Evolutionary conservation across 2,329 filamentous ascomycete species (phyloP).

Genomic region (Cytospora piceae): DNA sequence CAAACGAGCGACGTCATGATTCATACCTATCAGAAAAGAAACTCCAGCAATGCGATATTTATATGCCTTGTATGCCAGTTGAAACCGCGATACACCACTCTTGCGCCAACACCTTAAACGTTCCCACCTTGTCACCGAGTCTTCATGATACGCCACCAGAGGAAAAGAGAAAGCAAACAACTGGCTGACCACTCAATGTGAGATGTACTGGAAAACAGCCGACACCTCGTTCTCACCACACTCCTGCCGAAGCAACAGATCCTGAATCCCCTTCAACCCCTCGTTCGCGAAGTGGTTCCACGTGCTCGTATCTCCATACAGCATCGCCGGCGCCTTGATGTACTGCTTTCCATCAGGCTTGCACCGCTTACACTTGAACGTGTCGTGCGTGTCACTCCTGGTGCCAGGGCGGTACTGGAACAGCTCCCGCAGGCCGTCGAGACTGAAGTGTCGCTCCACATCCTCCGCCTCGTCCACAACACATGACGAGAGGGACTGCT

Average conservation of each 20-base stretch:
- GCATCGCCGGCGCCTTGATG: slow-evolving; percentile 89
- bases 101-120: slow-evolving; percentile 4
- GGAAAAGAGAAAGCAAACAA: not conserved
- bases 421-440: slow-evolving; percentile 87
- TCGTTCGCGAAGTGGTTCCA: slow-evolving; percentile 97
- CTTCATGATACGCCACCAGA: not conserved
- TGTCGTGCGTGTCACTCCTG: slow-evolving; percentile 93
- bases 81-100: slow-evolving; percentile 2
- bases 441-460: slow-evolving; percentile 92
- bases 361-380: slow-evolving; percentile 97
- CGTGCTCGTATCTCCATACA: slow-evolving; percentile 98
- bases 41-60: slow-evolving; percentile 21
- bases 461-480: slow-evolving; percentile 97
- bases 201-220: slow-evolving; percentile 98
- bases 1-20: slow-evolving; percentile 6
- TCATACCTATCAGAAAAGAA: slow-evolving; percentile 20
- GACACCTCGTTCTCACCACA: slow-evolving; percentile 78
- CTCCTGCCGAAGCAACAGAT: slow-evolving; percentile 88
- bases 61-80: slow-evolving; percentile 3
- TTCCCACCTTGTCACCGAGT: not conserved
- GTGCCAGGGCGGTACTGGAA: slow-evolving; percentile 91
- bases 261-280: slow-evolving; percentile 81
- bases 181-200: slow-evolving; percentile 57
- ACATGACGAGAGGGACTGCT: slow-evolving; percentile 93
- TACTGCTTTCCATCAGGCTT: slow-evolving; percentile 83